Conservation (phyloP, 192 early-diverging fungal species). For the Backusella morwellensis region DNA sequence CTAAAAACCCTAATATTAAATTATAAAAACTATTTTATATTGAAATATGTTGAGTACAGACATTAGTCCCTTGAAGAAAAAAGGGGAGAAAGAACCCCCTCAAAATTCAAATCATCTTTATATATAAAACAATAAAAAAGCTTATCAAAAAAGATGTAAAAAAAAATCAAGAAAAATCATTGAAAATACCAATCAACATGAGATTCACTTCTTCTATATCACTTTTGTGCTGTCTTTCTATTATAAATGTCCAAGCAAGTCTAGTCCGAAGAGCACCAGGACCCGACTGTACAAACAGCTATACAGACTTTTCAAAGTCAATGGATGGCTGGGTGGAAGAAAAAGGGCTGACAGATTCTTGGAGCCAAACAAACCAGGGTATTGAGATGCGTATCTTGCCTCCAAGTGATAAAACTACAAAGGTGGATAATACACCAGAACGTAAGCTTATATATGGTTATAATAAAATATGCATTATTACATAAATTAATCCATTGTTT, state of each 20-base stretch:
- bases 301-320: not conserved
- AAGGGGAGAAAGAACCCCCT: not conserved
- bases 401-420: not conserved
- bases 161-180: not conserved
- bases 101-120: not conserved
- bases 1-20: not conserved
- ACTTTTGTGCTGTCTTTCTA: not conserved
- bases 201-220: not conserved
- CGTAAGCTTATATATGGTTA: not conserved
- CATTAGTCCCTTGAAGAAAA: not conserved
- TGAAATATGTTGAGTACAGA: constrained; percentile 6
- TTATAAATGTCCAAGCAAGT: not conserved
- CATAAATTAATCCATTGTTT: not conserved
- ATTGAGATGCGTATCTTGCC: constrained; percentile 6
- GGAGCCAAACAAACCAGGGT: not conserved
- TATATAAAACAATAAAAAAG: not conserved
- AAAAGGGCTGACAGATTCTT: not conserved
- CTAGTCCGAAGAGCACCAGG: not conserved
- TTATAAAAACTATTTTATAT: not conserved
- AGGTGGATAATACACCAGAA: not conserved
- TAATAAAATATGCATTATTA: not conserved
- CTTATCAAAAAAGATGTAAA: not conserved
- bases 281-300: not conserved
- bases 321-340: constrained; percentile 8
- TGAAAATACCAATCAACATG: not conserved